Percentiles rank a stretch among this genome's conserved stretches.
Conservation (phyloP, 2,329 filamentous ascomycete genomes). For the Xylariales sp. region DNA sequence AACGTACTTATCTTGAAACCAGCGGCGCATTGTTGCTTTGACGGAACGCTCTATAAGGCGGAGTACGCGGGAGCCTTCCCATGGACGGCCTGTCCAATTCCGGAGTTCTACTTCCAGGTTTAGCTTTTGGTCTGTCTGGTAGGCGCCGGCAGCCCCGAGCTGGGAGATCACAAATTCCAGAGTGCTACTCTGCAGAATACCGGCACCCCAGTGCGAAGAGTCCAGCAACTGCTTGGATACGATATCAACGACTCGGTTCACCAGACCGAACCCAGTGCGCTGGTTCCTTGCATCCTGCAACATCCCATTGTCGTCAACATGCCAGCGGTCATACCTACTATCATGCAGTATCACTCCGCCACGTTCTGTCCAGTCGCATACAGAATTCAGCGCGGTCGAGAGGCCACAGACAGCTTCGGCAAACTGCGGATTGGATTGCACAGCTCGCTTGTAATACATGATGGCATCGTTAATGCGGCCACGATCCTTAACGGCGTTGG, state of each 20-base stretch:
- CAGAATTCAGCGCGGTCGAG: constrained; percentile 90
- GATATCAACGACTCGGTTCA: constrained; percentile 85
- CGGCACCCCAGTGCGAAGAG: constrained; percentile 79
- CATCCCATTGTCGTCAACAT: constrained; percentile 81
- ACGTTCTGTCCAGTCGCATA: constrained; percentile 89
- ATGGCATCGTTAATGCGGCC: constrained; percentile 91
- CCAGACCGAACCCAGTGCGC: constrained; percentile 69
- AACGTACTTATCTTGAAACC: constrained; percentile 81
- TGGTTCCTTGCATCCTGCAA: constrained; percentile 66
- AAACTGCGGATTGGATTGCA: constrained; percentile 89
- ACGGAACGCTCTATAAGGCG: constrained; percentile 80
- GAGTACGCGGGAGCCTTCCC: constrained; percentile 84
- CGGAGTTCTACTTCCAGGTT: constrained; percentile 37
- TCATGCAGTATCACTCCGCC: constrained; percentile 75
- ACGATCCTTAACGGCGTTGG: constrained; percentile 96
- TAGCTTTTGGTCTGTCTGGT: constrained; percentile 27
- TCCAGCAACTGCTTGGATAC: constrained; percentile 84
- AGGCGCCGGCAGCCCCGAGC: constrained; percentile 35
- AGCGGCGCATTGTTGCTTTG: constrained; percentile 72
- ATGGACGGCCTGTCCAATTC: constrained; percentile 68
- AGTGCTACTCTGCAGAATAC: constrained; percentile 55
- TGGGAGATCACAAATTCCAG: constrained; percentile 48
- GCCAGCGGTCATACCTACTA: constrained; percentile 82
- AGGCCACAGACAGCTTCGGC: constrained; percentile 95
- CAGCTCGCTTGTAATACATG: constrained; percentile 82